Conservation (phyloP, 306 rosid species). For the Dalbergia cultrata region DNA sequence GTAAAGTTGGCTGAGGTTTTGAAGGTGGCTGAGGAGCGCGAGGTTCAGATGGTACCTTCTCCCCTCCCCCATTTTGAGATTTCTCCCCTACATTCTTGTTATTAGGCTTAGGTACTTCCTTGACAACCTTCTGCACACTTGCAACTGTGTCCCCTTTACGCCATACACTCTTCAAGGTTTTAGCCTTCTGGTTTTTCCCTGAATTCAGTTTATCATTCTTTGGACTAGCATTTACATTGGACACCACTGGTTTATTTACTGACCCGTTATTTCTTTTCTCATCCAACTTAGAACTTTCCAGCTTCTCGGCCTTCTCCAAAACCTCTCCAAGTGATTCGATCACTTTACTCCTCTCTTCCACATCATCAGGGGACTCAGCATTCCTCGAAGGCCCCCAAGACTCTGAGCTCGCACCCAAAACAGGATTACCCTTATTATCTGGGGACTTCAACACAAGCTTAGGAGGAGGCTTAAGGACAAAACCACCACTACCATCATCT, state of each 20-base stretch:
- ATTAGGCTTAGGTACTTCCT: slow-evolving; percentile 63
- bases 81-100: slow-evolving; percentile 50
- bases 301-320: slow-evolving; percentile 93
- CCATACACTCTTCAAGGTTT: slow-evolving; percentile 93
- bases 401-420: slow-evolving; percentile 50
- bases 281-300: slow-evolving; percentile 59
- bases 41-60: slow-evolving; percentile 52
- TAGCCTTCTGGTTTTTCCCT: slow-evolving; percentile 54
- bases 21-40: slow-evolving; percentile 60
- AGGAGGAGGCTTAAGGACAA: slow-evolving; percentile 85
- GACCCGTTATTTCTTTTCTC: slow-evolving; percentile 57
- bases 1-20: slow-evolving; percentile 76
- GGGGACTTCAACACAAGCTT: slow-evolving; percentile 80
- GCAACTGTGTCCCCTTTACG: slow-evolving; percentile 90
- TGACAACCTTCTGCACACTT: slow-evolving; percentile 71
- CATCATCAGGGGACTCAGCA: slow-evolving; percentile 46
- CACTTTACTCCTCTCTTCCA: slow-evolving; percentile 77
- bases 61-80: slow-evolving; percentile 50
- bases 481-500: slow-evolving; percentile 59
- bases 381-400: slow-evolving; percentile 58
- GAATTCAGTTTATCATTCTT: slow-evolving; percentile 44
- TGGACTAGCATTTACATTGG: slow-evolving; percentile 49
- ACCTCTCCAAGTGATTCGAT: slow-evolving; percentile 96
- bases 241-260: slow-evolving; percentile 55
- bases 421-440: slow-evolving; percentile 49